Percentiles rank a stretch among this genome's conserved stretches.
These are phyloP conservation scores for Flagelloscypha sp. DNA, from an alignment of 768 basidiomycete species.

Conservation along the genomic window DNA sequence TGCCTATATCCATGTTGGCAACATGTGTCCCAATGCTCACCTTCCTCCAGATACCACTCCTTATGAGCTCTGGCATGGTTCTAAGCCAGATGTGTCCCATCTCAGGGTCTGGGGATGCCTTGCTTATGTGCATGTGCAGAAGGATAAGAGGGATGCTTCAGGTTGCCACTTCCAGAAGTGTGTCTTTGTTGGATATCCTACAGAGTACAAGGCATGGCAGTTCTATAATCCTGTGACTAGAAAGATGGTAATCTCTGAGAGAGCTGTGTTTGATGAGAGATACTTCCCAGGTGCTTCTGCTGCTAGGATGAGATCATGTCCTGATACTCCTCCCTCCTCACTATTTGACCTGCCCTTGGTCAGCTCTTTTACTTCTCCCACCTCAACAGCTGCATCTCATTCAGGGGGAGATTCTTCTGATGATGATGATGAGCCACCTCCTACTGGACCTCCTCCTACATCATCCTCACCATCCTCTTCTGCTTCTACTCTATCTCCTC, in stretches of 20 bases:
- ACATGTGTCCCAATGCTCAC: conserved; percentile 8
- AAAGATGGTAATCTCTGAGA: conserved; percentile 18
- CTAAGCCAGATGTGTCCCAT: conserved; percentile 16
- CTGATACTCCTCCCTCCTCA: no score
- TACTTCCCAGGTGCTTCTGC: conserved; percentile 22
- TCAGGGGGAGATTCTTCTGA: not conserved
- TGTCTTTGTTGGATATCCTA: conserved; percentile 30
- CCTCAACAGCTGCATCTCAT: not conserved
- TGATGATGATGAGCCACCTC: not conserved
- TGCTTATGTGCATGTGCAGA: conserved; percentile 29
- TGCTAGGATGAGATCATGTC: no score
- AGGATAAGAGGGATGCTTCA: conserved; percentile 23
- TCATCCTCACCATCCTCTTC: no score
- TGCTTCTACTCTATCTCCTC: no score
- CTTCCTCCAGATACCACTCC: conserved; percentile 7
- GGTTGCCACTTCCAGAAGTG: conserved; percentile 24
- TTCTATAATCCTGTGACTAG: conserved; percentile 24
- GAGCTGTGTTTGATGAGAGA: conserved; percentile 25
- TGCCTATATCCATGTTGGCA: conserved; percentile 8
- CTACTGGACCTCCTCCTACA: no score
- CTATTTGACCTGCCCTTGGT: no score
- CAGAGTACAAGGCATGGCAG: conserved; percentile 23
- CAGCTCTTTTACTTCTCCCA: no score
- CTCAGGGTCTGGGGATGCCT: conserved; percentile 29
- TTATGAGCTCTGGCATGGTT: conserved; percentile 1